A percentile compares a stretch with the other conserved stretches of the same genome.
phyloP scores from a whole-genome alignment of 2,329 filamentous ascomycete genomes.

The Aspergillus japonicus region DNA sequence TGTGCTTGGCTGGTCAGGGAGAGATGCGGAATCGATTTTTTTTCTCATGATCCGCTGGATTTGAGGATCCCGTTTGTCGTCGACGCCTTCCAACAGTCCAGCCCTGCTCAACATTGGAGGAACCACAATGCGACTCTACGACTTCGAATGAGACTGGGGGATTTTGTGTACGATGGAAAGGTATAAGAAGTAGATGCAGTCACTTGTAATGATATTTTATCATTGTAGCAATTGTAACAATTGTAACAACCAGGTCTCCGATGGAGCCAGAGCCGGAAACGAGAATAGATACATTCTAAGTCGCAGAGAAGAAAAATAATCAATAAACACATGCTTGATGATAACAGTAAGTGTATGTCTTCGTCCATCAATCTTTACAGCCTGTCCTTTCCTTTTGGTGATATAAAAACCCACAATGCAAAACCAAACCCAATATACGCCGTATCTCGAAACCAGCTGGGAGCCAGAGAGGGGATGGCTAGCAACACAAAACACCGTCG shows the following conservation, averaged over 20 bases:
- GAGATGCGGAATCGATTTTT: background rate
- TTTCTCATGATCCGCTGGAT: background rate
- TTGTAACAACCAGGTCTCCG: background rate
- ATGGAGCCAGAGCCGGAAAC: background rate
- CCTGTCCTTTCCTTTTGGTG: conserved; percentile 3
- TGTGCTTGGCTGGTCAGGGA: background rate
- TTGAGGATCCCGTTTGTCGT: background rate
- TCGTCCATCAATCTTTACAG: conserved; percentile 2
- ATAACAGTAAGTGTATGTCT: background rate
- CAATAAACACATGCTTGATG: background rate
- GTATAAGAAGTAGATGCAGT: no score
- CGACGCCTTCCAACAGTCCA: background rate
- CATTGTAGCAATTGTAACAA: no score
- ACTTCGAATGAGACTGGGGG: no score
- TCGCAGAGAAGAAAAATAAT: conserved; percentile 15
- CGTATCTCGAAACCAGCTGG: conserved; percentile 21
- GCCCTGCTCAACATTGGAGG: background rate
- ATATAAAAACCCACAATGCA: conserved; percentile 11
- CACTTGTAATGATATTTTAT: background rate
- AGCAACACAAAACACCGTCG: conserved; percentile 31
- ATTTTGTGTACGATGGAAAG: no score
- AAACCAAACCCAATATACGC: conserved; percentile 27
- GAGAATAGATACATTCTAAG: conserved; percentile 3
- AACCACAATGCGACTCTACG: background rate
- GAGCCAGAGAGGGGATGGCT: conserved; percentile 19